Conservation (phyloP, 1,284 basidiomycete species). For the Microbotryum lychnidis-dioicae region DNA sequence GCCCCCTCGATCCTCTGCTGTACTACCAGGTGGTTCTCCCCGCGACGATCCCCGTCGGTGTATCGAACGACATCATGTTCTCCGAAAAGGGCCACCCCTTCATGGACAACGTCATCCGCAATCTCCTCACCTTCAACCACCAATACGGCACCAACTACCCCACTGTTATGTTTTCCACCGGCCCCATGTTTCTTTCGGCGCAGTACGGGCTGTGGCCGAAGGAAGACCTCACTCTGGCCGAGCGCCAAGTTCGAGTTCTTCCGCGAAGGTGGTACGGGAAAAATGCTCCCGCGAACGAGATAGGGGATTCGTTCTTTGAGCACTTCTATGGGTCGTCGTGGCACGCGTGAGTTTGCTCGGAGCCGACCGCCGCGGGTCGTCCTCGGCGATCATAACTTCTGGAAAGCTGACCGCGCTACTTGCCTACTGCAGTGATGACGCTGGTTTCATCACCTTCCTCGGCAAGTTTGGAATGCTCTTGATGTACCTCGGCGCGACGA, state of each 20-base stretch:
- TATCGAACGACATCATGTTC: conserved; percentile 97
- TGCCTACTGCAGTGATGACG: conserved; percentile 62
- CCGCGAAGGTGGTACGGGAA: conserved; percentile 94
- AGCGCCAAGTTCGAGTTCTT: conserved; percentile 67
- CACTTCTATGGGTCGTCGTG: conserved; percentile 97
- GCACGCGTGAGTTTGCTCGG: conserved; percentile 42
- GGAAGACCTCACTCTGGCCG: conserved; percentile 49
- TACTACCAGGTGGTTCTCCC: conserved; percentile 83
- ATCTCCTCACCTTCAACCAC: conserved; percentile 82
- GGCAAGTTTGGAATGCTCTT: conserved; percentile 73
- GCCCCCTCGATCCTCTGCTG: conserved; percentile 81
- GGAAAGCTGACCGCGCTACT: too few relatives aligned
- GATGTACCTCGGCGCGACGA: conserved; percentile 67
- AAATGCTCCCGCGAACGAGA: conserved; percentile 75
- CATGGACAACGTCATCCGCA: conserved; percentile 86
- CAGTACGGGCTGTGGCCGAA: conserved; percentile 76
- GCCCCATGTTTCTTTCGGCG: conserved; percentile 67
- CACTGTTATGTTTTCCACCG: conserved; percentile 99
- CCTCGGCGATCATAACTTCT: too few relatives aligned
- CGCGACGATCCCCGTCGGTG: conserved; percentile 89
- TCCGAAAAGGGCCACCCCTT: conserved; percentile 77
- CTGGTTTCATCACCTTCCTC: conserved; percentile 83
- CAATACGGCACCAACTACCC: conserved; percentile 91
- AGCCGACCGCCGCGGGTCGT: not conserved
- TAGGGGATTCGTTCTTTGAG: conserved; percentile 82